These are phyloP conservation scores for Flueggea neowawraea DNA, from an alignment of 441 rosid genomes.

Conservation along the genomic window DNA sequence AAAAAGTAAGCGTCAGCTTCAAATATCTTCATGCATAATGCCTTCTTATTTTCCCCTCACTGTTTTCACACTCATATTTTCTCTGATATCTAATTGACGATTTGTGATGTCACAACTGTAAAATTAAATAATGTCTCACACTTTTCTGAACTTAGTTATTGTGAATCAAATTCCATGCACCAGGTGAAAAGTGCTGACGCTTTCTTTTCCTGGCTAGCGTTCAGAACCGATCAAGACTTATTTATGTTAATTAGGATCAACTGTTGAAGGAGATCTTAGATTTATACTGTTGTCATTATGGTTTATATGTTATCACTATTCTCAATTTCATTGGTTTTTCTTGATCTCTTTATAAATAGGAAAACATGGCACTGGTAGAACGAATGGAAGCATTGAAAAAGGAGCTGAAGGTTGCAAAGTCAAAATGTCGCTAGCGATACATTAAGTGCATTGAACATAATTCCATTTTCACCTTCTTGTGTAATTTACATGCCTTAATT, in stretches of 20 bases:
- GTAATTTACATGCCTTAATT: background rate
- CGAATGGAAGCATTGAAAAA: constrained; percentile 49
- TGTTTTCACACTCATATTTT: background rate
- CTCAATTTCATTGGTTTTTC: constrained; percentile 9
- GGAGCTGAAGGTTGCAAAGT: constrained; percentile 49
- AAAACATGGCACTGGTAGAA: constrained; percentile 52
- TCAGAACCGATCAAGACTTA: background rate
- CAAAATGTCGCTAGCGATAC: constrained; percentile 40
- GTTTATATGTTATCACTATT: constrained; percentile 1
- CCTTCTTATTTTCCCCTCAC: background rate
- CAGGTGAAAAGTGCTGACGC: too few relatives aligned
- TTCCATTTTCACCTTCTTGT: background rate
- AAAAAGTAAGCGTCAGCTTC: constrained; percentile 43
- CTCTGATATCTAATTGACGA: too few relatives aligned
- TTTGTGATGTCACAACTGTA: too few relatives aligned
- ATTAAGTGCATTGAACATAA: constrained; percentile 4
- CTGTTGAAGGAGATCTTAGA: background rate
- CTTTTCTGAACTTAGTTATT: too few relatives aligned
- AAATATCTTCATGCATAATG: background rate
- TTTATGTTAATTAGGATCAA: background rate
- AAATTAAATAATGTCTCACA: too few relatives aligned
- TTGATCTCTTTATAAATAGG: constrained; percentile 40
- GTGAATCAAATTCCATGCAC: too few relatives aligned
- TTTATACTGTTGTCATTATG: background rate
- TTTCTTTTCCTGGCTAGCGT: too few relatives aligned